Percentiles rank a stretch among this genome's conserved stretches.
phyloP scores from a whole-genome alignment of 2,329 filamentous ascomycete genomes.

The Zalaria obscura region DNA sequence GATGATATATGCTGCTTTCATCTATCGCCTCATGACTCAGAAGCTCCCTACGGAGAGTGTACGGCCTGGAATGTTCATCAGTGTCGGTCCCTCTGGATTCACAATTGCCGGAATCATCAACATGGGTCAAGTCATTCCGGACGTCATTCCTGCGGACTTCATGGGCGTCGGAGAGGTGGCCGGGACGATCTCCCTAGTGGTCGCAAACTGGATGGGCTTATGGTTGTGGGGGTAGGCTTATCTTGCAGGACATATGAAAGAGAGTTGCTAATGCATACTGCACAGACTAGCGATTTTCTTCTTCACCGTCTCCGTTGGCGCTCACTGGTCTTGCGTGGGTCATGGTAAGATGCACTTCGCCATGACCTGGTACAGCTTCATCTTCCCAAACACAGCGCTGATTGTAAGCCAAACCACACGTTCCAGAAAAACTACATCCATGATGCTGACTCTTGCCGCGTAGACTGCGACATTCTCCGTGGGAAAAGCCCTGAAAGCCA shows the following conservation, averaged over 20 bases:
- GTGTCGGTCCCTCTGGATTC: slow-evolving; percentile 61
- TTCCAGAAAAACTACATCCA: no score
- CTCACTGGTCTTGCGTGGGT: slow-evolving; percentile 53
- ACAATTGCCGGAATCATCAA: slow-evolving; percentile 46
- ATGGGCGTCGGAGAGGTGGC: slow-evolving; percentile 42
- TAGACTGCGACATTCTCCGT: slow-evolving; percentile 57
- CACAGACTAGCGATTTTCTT: slow-evolving; percentile 62
- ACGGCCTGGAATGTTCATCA: slow-evolving; percentile 75
- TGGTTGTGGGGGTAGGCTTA: slow-evolving; percentile 57
- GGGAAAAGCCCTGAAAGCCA: slow-evolving; percentile 34
- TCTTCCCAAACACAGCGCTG: slow-evolving; percentile 60
- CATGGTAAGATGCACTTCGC: slow-evolving; percentile 55
- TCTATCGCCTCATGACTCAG: slow-evolving; percentile 79
- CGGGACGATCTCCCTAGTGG: slow-evolving; percentile 39
- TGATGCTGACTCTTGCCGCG: not conserved
- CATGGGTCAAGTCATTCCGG: slow-evolving; percentile 39
- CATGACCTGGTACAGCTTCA: slow-evolving; percentile 77
- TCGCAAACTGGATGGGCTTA: slow-evolving; percentile 50
- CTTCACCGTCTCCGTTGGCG: slow-evolving; percentile 66
- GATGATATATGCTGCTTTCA: slow-evolving; percentile 73
- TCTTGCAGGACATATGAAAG: not conserved
- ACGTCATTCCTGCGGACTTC: slow-evolving; percentile 36
- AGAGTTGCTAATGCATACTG: not conserved
- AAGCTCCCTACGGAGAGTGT: slow-evolving; percentile 65
- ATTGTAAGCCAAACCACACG: slow-evolving; percentile 5